Percentiles rank a stretch among this genome's conserved stretches.
These are phyloP conservation scores for Aspergillus flavus DNA, from an alignment of 2,329 filamentous ascomycete genomes.

Conservation along the genomic window DNA sequence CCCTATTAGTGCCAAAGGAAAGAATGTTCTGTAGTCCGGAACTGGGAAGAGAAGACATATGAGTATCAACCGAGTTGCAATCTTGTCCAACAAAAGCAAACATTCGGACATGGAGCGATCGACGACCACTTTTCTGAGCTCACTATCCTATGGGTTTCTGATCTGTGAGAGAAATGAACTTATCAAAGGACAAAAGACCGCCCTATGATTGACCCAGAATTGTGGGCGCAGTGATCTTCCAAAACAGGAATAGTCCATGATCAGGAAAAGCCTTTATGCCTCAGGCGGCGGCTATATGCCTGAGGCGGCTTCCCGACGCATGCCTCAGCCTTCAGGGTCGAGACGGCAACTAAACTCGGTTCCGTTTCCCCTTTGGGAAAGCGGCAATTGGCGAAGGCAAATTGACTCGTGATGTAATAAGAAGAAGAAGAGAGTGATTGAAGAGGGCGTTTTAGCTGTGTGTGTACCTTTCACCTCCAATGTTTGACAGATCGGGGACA, in stretches of 20 bases:
- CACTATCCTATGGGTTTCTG: not conserved
- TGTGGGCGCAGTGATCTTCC: not conserved
- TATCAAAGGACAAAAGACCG: not conserved
- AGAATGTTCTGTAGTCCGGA: not conserved
- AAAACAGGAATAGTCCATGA: not conserved
- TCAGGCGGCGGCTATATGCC: not conserved
- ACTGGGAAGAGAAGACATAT: not conserved
- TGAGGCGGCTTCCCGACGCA: not conserved
- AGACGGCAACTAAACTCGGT: constrained; percentile 13
- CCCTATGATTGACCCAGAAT: too few relatives aligned
- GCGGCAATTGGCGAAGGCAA: not conserved
- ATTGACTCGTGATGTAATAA: constrained; percentile 8
- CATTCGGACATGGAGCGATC: not conserved
- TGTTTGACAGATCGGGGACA: not conserved
- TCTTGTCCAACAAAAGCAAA: not conserved
- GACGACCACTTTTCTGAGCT: not conserved
- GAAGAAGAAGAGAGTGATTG: not conserved
- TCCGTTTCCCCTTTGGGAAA: constrained; percentile 20
- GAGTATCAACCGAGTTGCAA: not conserved
- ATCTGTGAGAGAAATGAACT: not conserved
- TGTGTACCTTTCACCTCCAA: not conserved
- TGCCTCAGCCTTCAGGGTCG: constrained; percentile 13
- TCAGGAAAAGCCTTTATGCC: not conserved
- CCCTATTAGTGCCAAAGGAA: not conserved
- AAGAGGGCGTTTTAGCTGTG: not conserved